Percentiles rank a stretch among this genome's conserved stretches.
Conservation (phyloP, 2,329 filamentous ascomycete species). For the Mariannaea elegans region DNA sequence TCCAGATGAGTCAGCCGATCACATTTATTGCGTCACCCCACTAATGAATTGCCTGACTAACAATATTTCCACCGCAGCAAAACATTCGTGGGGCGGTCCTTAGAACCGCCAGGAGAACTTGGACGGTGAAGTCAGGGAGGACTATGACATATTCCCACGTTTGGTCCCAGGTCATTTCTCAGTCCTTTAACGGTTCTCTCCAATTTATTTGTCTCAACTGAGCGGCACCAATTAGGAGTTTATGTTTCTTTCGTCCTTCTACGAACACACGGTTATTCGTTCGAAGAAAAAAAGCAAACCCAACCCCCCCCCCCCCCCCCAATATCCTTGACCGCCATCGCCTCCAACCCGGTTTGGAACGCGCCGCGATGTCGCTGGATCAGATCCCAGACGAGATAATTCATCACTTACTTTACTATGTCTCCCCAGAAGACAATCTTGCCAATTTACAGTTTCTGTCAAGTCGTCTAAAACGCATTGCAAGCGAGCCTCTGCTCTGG, state of each 20-base stretch:
- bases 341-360: slow-evolving; percentile 21
- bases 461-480: slow-evolving; percentile 70
- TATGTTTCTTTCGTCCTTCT: not conserved
- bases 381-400: slow-evolving; percentile 85
- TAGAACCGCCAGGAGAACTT: slow-evolving; percentile 5
- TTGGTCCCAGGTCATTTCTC: slow-evolving; percentile 28
- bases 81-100: slow-evolving; percentile 16
- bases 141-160: slow-evolving; percentile 32
- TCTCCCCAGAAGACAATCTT: slow-evolving; percentile 64
- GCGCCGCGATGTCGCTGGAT: slow-evolving; percentile 49
- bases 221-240: not conserved
- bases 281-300: not conserved
- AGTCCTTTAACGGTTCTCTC: not conserved
- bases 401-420: slow-evolving; percentile 75
- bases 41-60: slow-evolving; percentile 19
- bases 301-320: not conserved
- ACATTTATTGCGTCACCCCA: slow-evolving; percentile 29
- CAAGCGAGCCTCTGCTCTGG: slow-evolving; percentile 82
- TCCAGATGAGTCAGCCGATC: slow-evolving; percentile 15
- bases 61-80: slow-evolving; percentile 13
- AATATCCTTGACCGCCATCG: slow-evolving; percentile 20
- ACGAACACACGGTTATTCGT: not conserved
- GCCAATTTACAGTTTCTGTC: slow-evolving; percentile 62
- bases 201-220: too few relatives aligned
- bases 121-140: slow-evolving; percentile 15